Evolutionary conservation across 78 protist genomes (phyloP), one percentile per base, ranked within the genome.

Genomic region (Speleostelium caveatum): DNA sequence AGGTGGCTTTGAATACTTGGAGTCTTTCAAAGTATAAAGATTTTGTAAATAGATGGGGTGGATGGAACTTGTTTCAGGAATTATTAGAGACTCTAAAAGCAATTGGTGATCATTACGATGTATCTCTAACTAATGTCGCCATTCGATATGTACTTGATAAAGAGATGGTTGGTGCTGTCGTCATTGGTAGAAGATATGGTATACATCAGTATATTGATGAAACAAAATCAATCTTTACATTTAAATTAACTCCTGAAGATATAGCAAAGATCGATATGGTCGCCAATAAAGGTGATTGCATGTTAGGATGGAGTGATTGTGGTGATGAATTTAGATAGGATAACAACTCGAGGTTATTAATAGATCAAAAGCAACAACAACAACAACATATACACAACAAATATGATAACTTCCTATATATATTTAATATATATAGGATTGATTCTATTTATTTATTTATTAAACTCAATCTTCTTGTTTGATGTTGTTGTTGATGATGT

Each of bases 11-110:
- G 39, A 83, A 83, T 45, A 83, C 91, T 19, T 83, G 91, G 91
- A 69, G 79, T 69, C 41, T 83, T n/a, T 38, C 65, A 69, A 83
- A 83, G 32, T 83, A 83, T 60, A 26, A 53, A 28, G 79, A 83
- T 45, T 83, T 22, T 59, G 67, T 83, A 38, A 59, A 71, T 6
- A 69, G 91, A 59, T 83, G 91, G 91, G 91, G 91, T 69, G 73
- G 75, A 10, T 83, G 91, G 91, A 45, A 51, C 17, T 45, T 83
- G 26, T 83, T 83, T 74, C 91, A 83, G 42, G 80, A 83, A 16
- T 22, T 83, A 39, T 59, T 83, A 16, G 91, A 83, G 19, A 63
- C 42, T 22, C 32, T 83, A 8, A 72, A 83, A 69, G 28, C 21
- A 51, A 33, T 83, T 30, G 91, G 91, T 45, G 35, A 39, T 3